Evolutionary conservation across 2,329 filamentous ascomycete genomes (phyloP), one percentile per base, ranked within the genome.

Genomic region (Trichoderma endophyticum): DNA sequence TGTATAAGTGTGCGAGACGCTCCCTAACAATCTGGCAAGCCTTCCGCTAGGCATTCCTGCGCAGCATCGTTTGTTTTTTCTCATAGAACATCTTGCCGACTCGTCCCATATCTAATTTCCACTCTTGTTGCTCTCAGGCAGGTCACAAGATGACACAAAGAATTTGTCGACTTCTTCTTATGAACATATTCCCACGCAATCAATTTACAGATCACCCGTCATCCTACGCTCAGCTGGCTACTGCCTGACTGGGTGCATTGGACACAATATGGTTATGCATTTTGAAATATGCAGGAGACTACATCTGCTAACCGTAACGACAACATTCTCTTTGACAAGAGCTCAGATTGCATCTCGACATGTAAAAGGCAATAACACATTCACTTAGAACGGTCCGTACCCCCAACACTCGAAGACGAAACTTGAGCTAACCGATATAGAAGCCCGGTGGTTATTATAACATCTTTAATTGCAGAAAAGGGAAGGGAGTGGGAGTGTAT

Each of bases 261-360:
- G 87, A 89, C 85, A 88, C 83, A 85, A 87, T 81, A 88, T 88
- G 84, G 80, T 88, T 88, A 88, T 83, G 83, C 81, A 84, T 87
- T 87, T 87, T 87, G 86, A 85, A 83, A 85, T 86, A 86, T 83
- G 81, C 78, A 77, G 78, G 77, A 76, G 79, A 74, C 75, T 75
- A 75, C 77, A 79, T 78, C 75, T 77, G 75, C 77, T 79, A 78
- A 77, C 77, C 70, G 74, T 62, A 32, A 54, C 64, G 71, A 51
- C 66, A 63, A 63, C 64, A 61, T 72, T 62, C 59, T 62, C 56
- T 43, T 59, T 61, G 71, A 43, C 70, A 73, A 73, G 57, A 70
- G 70, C 63, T 71, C 70, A 73, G 72, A 76, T 76, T 76, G 74
- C 77, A 77, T 76, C 76, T 74, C 74, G 73, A 71, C 72, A 69